Base-by-base conservation (phyloP, 495 filamentous ascomycete genomes). In the Peziza echinospora region DNA sequence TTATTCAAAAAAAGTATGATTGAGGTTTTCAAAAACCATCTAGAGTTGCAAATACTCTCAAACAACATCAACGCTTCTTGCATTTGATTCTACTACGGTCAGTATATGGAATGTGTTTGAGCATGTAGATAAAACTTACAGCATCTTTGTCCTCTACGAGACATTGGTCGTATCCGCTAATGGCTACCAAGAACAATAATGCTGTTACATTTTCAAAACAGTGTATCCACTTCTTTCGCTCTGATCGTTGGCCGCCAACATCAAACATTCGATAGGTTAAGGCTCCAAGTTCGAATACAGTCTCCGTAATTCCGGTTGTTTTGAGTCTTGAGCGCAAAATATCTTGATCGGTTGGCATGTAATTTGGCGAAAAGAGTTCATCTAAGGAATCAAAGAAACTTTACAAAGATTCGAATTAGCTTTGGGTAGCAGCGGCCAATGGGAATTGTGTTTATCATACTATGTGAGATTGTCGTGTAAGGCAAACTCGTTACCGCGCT, bases 211-310 rank as follows among this genome's bases (percentile, higher is more conserved):
- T 92, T 58, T 97, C 89, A 61, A 97, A 97, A 64, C 89, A 94
- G 60, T 97, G 89, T 53, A 97, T 94, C 89, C 89, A 97, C 64
- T 97, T 97, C 72, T 97, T 97, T 45, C 89, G 79, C 55, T 97
- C 89, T 21, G 91, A 96, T 53, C 89, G 70, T 63, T 97, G 89
- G 45, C 89, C 89, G 55, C 89, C 89, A 49, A 97, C 89, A 57
- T 97, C 89, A 67, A 96, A 94, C 89, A 97, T 97, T 44, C 85
- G 77, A 63, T 94, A 97, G 52, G 87, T 94, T 61, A 96, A 75
- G 52, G 86, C 76, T 23, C 87, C 86, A 21, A 96, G 71, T 61
- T 93, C 86, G 64, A 97, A 97, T 49, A 91, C 68, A 0, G 89
- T 94, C 63, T 97, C 89, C 28, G 85, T 97, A 51, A 97, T 97